Evolutionary conservation across 169 alveolate genomes (phyloP).

Genomic region (Blepharisma undulans): DNA sequence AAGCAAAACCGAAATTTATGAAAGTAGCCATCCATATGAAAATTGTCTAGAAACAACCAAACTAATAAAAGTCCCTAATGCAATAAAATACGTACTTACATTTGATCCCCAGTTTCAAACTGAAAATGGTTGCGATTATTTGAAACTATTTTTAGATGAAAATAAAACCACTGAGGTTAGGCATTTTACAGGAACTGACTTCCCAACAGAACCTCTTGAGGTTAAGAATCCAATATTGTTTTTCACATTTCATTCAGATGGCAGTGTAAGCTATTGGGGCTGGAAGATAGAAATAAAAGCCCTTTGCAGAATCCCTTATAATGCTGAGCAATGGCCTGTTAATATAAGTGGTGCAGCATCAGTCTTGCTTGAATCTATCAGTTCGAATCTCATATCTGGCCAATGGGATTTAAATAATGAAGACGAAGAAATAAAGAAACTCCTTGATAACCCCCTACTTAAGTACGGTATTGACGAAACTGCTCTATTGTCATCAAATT

Average conservation of each 20-base stretch:
- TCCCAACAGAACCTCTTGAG: neutral
- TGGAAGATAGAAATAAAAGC: slow-evolving; percentile 36
- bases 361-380: neutral
- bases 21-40: slow-evolving; percentile 29
- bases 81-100: neutral
- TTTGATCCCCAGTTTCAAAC: slow-evolving; percentile 35
- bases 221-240: neutral
- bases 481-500: neutral
- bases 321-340: neutral
- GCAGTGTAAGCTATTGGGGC: slow-evolving; percentile 33
- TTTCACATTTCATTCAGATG: slow-evolving; percentile 25
- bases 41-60: neutral
- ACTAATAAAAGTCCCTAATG: neutral
- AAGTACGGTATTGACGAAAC: neutral
- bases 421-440: slow-evolving; percentile 16
- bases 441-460: neutral
- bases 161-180: neutral
- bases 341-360: neutral
- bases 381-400: neutral
- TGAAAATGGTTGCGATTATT: slow-evolving; percentile 20
- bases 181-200: neutral
- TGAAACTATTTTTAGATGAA: slow-evolving; percentile 6
- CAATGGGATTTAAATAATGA: neutral
- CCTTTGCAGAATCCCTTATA: neutral
- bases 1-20: neutral